Evolutionary conservation across 208 protist genomes (phyloP).

Genomic region (Trypanosoma rangeli): DNA sequence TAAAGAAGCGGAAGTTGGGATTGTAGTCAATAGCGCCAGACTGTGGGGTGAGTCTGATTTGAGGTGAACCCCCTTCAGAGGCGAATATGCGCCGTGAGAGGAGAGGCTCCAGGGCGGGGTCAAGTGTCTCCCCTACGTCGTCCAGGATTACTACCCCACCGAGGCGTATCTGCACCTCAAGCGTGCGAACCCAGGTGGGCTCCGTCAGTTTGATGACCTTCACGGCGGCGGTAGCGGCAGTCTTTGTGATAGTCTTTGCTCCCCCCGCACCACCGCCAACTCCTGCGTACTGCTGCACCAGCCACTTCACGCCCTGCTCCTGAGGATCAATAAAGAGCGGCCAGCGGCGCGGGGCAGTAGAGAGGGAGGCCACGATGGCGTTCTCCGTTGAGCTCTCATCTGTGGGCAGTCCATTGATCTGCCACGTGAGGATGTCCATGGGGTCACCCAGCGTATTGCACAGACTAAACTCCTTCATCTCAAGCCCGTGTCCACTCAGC

Average conservation of each 20-base stretch:
- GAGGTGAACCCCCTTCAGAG: conserved; percentile 63
- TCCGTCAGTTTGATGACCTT: conserved; percentile 90
- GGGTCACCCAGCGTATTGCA: conserved; percentile 90
- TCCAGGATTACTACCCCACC: conserved; percentile 94
- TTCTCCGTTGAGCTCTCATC: conserved; percentile 97
- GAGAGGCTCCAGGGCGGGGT: conserved; percentile 94
- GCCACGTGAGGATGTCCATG: conserved; percentile 96
- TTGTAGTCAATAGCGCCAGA: conserved; percentile 91
- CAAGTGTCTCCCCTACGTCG: conserved; percentile 94
- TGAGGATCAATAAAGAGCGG: conserved; percentile 96
- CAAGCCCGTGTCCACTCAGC: conserved; percentile 51
- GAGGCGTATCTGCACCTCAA: conserved; percentile 93
- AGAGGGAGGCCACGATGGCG: conserved; percentile 91
- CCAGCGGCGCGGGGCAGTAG: conserved; percentile 84
- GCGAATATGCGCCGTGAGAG: conserved; percentile 88
- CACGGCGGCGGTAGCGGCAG: conserved; percentile 30
- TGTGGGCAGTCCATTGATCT: conserved; percentile 95
- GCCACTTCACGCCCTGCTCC: conserved; percentile 95
- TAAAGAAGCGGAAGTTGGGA: conserved; percentile 92
- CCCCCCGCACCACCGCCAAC: conserved; percentile 22
- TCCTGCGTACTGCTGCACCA: conserved; percentile 75
- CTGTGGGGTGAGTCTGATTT: conserved; percentile 88
- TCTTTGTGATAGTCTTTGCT: not conserved
- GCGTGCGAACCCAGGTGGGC: conserved; percentile 89
- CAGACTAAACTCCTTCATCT: conserved; percentile 59